Evolutionary conservation across 352 stramenopile species (phyloP).

Genomic region (Phytopythium oedochilum): DNA sequence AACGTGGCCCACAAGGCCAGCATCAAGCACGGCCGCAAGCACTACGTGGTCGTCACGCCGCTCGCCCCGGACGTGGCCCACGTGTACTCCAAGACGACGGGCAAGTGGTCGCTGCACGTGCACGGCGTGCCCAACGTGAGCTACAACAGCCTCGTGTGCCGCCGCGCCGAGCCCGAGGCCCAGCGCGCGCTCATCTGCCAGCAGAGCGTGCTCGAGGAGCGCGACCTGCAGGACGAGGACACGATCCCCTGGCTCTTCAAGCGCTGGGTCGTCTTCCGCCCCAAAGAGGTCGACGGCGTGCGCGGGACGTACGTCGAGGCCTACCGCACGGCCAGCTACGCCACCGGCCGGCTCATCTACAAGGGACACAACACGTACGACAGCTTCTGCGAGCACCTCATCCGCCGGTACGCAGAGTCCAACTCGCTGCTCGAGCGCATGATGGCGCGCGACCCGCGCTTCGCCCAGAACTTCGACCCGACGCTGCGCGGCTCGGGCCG

Average conservation of each 20-base stretch:
- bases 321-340: conserved; percentile 81
- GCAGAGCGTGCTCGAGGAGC: conserved; percentile 78
- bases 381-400: conserved; percentile 86
- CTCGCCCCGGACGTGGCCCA: conserved; percentile 71
- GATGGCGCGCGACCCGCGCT: conserved; percentile 77
- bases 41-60: conserved; percentile 77
- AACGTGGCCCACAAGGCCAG: conserved; percentile 73
- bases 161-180: conserved; percentile 41
- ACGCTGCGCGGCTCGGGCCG: conserved; percentile 31
- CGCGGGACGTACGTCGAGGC: conserved; percentile 76
- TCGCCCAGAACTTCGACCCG: conserved; percentile 46
- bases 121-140: conserved; percentile 82
- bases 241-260: conserved; percentile 86
- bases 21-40: conserved; percentile 76
- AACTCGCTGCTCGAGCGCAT: conserved; percentile 79
- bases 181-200: conserved; percentile 77
- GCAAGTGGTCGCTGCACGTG: conserved; percentile 80
- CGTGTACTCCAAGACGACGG: conserved; percentile 81
- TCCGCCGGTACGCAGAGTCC: conserved; percentile 81
- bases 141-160: conserved; percentile 84
- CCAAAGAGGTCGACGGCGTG: conserved; percentile 63
- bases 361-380: conserved; percentile 89
- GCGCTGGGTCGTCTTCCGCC: conserved; percentile 84
- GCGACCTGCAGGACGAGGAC: conserved; percentile 77
- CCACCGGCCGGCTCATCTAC: conserved; percentile 79